Evolutionary conservation across 805 yeast genomes (phyloP).

Genomic region (Hanseniaspora taiwanica): DNA sequence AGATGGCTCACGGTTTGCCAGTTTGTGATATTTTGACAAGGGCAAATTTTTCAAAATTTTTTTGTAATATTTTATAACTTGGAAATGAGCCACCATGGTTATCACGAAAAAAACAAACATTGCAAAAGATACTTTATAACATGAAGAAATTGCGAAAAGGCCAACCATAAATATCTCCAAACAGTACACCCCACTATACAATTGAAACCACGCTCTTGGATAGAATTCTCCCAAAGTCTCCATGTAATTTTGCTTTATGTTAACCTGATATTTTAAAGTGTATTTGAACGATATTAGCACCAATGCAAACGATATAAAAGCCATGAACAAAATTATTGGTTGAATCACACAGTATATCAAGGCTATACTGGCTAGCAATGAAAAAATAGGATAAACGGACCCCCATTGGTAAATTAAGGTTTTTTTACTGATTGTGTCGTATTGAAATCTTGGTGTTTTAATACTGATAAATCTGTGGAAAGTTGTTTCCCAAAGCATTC

Average conservation of each 20-base stretch:
- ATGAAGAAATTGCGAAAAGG: constrained; percentile 48
- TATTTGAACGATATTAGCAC: constrained; percentile 59
- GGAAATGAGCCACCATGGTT: constrained; percentile 47
- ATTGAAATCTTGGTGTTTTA: constrained; percentile 47
- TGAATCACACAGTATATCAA: constrained; percentile 67
- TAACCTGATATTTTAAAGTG: constrained; percentile 45
- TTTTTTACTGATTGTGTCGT: constrained; percentile 30
- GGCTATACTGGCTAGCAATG: constrained; percentile 69
- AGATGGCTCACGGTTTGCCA: too few species aligned
- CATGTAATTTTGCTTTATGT: constrained; percentile 32
- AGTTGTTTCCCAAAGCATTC: constrained; percentile 23
- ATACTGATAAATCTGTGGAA: constrained; percentile 6
- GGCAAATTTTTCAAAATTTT: constrained; percentile 29
- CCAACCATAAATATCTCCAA: constrained; percentile 71
- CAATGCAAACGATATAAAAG: constrained; percentile 41
- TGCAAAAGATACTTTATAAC: constrained; percentile 29
- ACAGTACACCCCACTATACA: constrained; percentile 73
- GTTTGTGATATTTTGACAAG: constrained; percentile 9
- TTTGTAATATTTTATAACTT: constrained; percentile 32
- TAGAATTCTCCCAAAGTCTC: constrained; percentile 63
- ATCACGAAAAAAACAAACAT: constrained; percentile 38
- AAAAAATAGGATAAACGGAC: constrained; percentile 57
- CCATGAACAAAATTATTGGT: constrained; percentile 58
- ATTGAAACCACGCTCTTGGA: constrained; percentile 60
- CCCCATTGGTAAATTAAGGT: constrained; percentile 56